phyloP scores from a whole-genome alignment of 495 filamentous ascomycete genomes.

The Trichoderma asperelloides region DNA sequence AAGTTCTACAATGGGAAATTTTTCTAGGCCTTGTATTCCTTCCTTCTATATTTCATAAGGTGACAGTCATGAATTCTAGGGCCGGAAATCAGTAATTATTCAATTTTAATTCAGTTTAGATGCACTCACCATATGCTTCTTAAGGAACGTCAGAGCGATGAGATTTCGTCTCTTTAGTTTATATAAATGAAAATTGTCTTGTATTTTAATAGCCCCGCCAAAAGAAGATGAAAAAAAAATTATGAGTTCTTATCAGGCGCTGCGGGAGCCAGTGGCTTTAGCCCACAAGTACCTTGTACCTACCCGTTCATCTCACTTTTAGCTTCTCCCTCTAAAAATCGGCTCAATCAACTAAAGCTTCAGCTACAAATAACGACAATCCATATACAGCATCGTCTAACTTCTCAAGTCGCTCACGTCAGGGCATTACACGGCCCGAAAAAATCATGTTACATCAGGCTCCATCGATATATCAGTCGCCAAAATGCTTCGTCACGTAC shows the following conservation, averaged over 20 bases:
- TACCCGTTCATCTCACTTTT: not conserved
- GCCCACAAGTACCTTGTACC: not conserved
- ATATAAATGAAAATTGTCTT: not conserved
- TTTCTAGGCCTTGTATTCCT: not conserved
- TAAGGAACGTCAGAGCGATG: not conserved
- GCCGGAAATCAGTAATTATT: too few relatives aligned
- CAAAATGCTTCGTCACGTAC: constrained; percentile 70
- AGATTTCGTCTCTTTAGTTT: not conserved
- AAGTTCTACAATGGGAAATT: not conserved
- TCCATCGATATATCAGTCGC: constrained; percentile 42
- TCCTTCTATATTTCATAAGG: not conserved
- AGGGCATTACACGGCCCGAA: not conserved
- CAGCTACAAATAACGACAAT: not conserved
- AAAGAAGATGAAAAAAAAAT: not conserved
- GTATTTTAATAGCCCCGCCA: not conserved
- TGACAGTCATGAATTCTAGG: too few relatives aligned
- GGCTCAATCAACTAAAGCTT: not conserved
- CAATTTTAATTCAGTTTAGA: too few relatives aligned
- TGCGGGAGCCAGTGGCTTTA: not conserved
- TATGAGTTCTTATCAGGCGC: not conserved
- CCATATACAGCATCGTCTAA: not conserved
- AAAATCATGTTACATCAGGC: not conserved
- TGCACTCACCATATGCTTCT: not conserved
- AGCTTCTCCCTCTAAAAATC: not conserved
- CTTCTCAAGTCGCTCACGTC: too few relatives aligned